Evolutionary conservation across 2,329 filamentous ascomycete genomes (phyloP), one percentile per base, ranked within the genome.

Genomic region (Colletotrichum sublineola): DNA sequence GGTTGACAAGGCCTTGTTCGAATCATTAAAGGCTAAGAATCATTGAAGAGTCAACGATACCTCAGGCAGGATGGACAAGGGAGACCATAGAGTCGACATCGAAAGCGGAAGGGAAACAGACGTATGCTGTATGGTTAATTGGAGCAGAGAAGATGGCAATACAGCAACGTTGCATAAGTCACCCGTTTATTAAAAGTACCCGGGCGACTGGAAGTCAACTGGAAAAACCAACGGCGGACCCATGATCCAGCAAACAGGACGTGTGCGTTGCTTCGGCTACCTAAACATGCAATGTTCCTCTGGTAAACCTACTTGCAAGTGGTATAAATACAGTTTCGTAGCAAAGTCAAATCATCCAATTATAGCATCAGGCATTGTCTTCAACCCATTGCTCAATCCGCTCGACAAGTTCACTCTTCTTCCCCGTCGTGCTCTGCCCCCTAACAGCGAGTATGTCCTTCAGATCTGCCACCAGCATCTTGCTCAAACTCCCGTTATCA

Each of bases 381-480:
- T 90, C 88, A 14, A 87, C 80, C 88, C 88, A 90, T 71, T 87
- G 80, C 78, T 89, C 88, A 46, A 91, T 78, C 72, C 85, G 80
- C 74, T 90, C 88, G 6, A 90, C 76, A 60, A 91, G 77, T 2
- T 88, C 86, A 2, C 84, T 83, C 80, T 91, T 91, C 76, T 84
- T 83, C 0, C 89, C 89, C 9, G 82, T 78, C 0, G 84, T 83
- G 42, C 84, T 86, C 48, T 89, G 75, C 0, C 86, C 87, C 69
- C 85, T 86, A 38, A 81, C 81, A 0, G 78, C 81, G 46, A 89
- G 80, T 8, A 88, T 78, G 31, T 86, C 84, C 72, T 84, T 88
- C 44, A 91, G 79, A 65, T 87, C 86, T 0, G 81, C 83, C 11
- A 90, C 87, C 5, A 87, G 87, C 83, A 89, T 84, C 77, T 88